phyloP scores from a whole-genome alignment of 2,329 filamentous ascomycete species.

The Aspergillus latus region DNA sequence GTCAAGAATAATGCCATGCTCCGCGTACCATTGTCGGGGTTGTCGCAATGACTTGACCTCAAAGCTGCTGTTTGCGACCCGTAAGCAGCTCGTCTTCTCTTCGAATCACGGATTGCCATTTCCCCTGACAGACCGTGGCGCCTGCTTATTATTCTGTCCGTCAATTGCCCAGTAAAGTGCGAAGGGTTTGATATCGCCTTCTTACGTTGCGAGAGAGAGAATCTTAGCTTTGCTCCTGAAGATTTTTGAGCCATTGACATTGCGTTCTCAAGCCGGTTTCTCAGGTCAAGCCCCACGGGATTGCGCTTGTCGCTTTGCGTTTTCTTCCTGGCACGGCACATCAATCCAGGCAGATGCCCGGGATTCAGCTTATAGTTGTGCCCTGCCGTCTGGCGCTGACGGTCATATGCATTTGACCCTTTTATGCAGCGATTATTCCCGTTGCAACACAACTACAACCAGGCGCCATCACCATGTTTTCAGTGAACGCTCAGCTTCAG shows the following conservation, averaged over 20 bases:
- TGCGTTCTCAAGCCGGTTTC: background rate
- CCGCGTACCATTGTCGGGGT: background rate
- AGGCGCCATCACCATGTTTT: background rate
- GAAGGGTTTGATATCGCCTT: background rate
- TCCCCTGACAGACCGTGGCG: background rate
- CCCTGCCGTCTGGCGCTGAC: background rate
- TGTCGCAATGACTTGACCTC: background rate
- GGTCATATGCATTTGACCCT: background rate
- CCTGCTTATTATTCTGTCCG: constrained; percentile 8
- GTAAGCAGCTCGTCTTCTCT: background rate
- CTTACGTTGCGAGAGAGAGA: background rate
- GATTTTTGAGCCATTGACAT: background rate
- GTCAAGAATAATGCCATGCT: background rate
- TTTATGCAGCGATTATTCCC: background rate
- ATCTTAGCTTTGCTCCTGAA: constrained; percentile 1
- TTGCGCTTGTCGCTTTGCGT: background rate
- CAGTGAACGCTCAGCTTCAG: constrained; percentile 2
- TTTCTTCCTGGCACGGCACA: background rate
- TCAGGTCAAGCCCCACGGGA: background rate
- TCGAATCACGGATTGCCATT: background rate
- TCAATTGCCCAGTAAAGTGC: constrained; percentile 13
- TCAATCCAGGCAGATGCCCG: background rate
- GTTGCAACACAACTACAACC: background rate
- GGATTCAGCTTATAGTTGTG: background rate
- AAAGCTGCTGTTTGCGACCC: background rate